Percentiles rank a stretch among this genome's conserved stretches.
These are phyloP conservation scores for Fusarium albosuccineum DNA, from an alignment of 2,329 filamentous ascomycete genomes.

Conservation along the genomic window DNA sequence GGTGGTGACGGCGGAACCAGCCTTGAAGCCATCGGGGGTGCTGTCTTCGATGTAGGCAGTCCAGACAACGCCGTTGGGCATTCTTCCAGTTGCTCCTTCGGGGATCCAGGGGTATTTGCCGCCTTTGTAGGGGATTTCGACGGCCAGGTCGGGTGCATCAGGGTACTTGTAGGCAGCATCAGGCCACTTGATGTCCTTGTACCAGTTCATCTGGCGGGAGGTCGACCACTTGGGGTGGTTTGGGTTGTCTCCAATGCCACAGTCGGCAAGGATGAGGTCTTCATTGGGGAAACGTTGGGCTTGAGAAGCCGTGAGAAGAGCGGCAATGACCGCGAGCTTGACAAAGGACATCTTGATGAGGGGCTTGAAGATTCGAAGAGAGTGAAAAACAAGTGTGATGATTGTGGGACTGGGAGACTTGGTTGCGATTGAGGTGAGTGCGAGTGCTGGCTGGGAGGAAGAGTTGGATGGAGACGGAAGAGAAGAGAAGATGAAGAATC, in stretches of 20 bases:
- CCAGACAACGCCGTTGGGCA: constrained; percentile 57
- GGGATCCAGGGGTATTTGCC: constrained; percentile 57
- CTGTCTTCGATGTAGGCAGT: constrained; percentile 58
- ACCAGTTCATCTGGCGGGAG: constrained; percentile 61
- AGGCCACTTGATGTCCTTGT: constrained; percentile 55
- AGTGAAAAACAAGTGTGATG: neutral
- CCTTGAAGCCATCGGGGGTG: constrained; percentile 56
- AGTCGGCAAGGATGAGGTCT: constrained; percentile 58
- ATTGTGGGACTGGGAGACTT: neutral
- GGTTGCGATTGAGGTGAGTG: constrained; percentile 8
- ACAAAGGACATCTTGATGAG: constrained; percentile 39
- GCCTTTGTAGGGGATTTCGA: constrained; percentile 55
- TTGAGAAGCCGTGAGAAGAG: constrained; percentile 37
- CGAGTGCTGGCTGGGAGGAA: neutral
- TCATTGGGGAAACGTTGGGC: constrained; percentile 50
- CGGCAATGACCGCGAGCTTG: constrained; percentile 44
- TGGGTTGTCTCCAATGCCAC: constrained; percentile 58
- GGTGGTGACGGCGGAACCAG: constrained; percentile 56
- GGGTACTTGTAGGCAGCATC: constrained; percentile 51
- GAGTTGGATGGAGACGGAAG: constrained; percentile 3
- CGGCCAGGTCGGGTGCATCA: constrained; percentile 53
- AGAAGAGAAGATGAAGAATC: constrained; percentile 2
- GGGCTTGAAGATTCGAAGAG: neutral
- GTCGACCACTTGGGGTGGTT: constrained; percentile 57
- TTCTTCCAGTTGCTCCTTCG: constrained; percentile 53